Percentiles rank a stretch among this genome's conserved stretches.
These are phyloP conservation scores for Oryza coarctata DNA, from an alignment of 176 grass and related monocot species.

Conservation along the genomic window DNA sequence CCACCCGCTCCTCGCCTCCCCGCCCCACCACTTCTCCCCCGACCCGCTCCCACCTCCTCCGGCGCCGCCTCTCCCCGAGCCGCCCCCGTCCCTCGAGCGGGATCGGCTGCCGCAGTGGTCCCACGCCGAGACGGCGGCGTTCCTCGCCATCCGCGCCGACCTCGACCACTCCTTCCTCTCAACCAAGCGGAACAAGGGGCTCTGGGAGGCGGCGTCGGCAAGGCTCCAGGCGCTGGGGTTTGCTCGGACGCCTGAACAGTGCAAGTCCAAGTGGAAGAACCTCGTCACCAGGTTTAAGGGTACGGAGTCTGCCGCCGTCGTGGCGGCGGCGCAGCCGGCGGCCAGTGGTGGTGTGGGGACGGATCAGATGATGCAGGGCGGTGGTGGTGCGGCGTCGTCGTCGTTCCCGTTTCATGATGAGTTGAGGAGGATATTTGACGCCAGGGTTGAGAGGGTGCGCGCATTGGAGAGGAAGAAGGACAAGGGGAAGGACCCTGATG, in stretches of 20 bases:
- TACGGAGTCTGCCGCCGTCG: constrained; percentile 12
- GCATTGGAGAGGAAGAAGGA: constrained; percentile 53
- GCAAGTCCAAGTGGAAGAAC: constrained; percentile 99
- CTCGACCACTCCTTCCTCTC: constrained; percentile 78
- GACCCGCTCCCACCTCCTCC: not conserved
- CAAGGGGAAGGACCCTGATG: constrained; percentile 49
- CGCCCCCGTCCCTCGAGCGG: constrained; percentile 30
- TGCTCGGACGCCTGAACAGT: constrained; percentile 82
- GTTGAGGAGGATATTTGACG: constrained; percentile 65
- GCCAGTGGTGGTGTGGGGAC: no score
- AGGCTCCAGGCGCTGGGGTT: constrained; percentile 67
- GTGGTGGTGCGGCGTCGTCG: not conserved
- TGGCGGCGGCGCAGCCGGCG: no score
- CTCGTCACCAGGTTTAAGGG: constrained; percentile 88
- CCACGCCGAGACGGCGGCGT: constrained; percentile 68
- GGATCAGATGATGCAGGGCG: not conserved
- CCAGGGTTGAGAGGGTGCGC: constrained; percentile 39
- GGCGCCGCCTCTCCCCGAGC: not conserved
- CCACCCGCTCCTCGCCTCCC: constrained; percentile 45
- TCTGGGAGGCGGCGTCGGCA: constrained; percentile 76
- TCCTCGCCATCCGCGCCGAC: constrained; percentile 75
- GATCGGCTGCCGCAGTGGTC: constrained; percentile 93
- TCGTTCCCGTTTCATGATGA: constrained; percentile 86
- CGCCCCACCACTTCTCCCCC: constrained; percentile 17
- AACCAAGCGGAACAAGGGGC: constrained; percentile 96